These are phyloP conservation scores for Datura wrightii DNA, from an alignment of 257 asterid genomes.

Conservation along the genomic window DNA sequence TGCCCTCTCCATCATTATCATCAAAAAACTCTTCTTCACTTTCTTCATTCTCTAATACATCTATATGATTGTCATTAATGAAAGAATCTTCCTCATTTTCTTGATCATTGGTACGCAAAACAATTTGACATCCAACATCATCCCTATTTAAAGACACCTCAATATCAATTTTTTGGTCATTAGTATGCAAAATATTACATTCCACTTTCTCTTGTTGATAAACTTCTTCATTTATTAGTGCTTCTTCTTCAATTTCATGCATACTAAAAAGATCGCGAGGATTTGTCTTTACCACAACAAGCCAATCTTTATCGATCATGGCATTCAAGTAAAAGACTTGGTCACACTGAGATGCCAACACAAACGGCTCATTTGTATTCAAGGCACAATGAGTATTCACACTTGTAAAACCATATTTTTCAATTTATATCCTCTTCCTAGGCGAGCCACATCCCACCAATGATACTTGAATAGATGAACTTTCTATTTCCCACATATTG, in stretches of 20 bases:
- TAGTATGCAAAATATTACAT: not conserved
- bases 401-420: not conserved
- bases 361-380: not conserved
- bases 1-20: too few relatives aligned
- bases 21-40: too few relatives aligned
- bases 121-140: not conserved
- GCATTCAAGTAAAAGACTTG: not conserved
- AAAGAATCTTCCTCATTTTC: too few relatives aligned
- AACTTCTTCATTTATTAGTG: not conserved
- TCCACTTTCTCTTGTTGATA: constrained; percentile 5
- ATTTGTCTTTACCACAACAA: not conserved
- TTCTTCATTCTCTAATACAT: too few relatives aligned
- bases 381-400: not conserved
- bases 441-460: not conserved
- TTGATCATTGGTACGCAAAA: too few relatives aligned
- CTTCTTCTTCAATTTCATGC: not conserved
- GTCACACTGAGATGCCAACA: not conserved
- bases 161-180: not conserved
- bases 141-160: not conserved
- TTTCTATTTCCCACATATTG: not conserved
- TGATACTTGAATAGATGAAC: not conserved
- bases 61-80: too few relatives aligned
- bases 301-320: not conserved
- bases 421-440: not conserved
- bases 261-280: not conserved